Percentiles rank a stretch among this genome's conserved stretches.
Conservation (phyloP, 1,284 basidiomycete genomes). For the Leccinum fallax region DNA sequence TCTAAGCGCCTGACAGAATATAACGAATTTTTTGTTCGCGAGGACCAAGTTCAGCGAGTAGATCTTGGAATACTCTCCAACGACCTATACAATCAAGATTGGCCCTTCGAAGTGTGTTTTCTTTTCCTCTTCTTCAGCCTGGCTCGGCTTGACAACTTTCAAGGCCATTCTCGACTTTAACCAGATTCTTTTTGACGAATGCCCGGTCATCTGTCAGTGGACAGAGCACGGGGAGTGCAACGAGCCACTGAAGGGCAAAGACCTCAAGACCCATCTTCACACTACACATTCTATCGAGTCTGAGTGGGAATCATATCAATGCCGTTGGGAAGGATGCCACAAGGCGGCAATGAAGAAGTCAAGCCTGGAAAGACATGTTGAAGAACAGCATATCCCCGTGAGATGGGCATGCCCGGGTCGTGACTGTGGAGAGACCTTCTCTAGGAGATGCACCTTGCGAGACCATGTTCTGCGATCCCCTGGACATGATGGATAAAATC, state of each 20-base stretch:
- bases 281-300: slow-evolving; percentile 5
- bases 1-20: neutral
- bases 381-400: slow-evolving; percentile 13
- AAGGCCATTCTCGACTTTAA: slow-evolving; percentile 10
- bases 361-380: slow-evolving; percentile 15
- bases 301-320: slow-evolving; percentile 8
- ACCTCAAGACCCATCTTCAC: slow-evolving; percentile 11
- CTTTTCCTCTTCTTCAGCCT: neutral
- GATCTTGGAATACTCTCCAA: neutral
- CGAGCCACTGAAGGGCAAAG: neutral
- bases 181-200: slow-evolving; percentile 2
- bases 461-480: neutral
- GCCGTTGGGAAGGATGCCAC: slow-evolving; percentile 13
- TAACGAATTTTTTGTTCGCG: neutral
- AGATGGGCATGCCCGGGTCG: slow-evolving; percentile 14
- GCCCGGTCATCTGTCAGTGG: slow-evolving; percentile 11
- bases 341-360: slow-evolving; percentile 1
- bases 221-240: neutral
- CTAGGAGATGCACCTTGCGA: slow-evolving; percentile 6
- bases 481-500: neutral
- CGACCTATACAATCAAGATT: neutral
- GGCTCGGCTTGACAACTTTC: neutral
- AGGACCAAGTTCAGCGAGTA: neutral
- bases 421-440: slow-evolving; percentile 1
- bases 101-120: slow-evolving; percentile 1